Conservation (phyloP, 768 basidiomycete species). For the Saitozyma podzolica region DNA sequence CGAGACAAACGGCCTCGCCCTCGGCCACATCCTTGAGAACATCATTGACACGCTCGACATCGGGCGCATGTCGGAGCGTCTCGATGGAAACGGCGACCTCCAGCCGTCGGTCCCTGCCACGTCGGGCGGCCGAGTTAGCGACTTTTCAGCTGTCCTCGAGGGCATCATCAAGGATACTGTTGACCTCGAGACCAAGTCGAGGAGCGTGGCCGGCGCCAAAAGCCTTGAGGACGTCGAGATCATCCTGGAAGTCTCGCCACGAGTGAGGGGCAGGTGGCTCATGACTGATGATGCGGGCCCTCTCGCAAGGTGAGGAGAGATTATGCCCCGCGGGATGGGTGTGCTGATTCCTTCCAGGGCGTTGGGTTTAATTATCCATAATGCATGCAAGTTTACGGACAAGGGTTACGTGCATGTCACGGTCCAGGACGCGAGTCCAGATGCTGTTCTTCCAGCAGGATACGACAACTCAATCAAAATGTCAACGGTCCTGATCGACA, state of each 20-base stretch:
- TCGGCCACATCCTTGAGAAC: conserved; percentile 43
- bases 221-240: conserved; percentile 42
- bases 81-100: background rate
- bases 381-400: conserved; percentile 45
- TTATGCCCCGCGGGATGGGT: background rate
- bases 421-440: conserved; percentile 44
- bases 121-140: conserved; percentile 3
- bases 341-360: conserved; percentile 25
- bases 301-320: conserved; percentile 20
- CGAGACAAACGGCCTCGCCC: conserved; percentile 35
- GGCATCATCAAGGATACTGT: conserved; percentile 32
- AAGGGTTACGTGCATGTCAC: conserved; percentile 44
- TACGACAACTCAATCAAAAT: conserved; percentile 42
- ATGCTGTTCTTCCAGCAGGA: conserved; percentile 38
- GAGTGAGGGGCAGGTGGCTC: conserved; percentile 41
- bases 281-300: conserved; percentile 36
- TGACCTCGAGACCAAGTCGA: conserved; percentile 26
- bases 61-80: conserved; percentile 25
- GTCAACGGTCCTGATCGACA: conserved; percentile 40
- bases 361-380: conserved; percentile 40
- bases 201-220: conserved; percentile 28
- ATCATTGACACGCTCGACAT: too few species aligned
- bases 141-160: conserved; percentile 31
- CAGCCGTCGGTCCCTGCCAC: too few species aligned
- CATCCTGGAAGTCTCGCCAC: conserved; percentile 46